phyloP scores from a whole-genome alignment of 306 rosid species.

The Dryas octopetala region DNA sequence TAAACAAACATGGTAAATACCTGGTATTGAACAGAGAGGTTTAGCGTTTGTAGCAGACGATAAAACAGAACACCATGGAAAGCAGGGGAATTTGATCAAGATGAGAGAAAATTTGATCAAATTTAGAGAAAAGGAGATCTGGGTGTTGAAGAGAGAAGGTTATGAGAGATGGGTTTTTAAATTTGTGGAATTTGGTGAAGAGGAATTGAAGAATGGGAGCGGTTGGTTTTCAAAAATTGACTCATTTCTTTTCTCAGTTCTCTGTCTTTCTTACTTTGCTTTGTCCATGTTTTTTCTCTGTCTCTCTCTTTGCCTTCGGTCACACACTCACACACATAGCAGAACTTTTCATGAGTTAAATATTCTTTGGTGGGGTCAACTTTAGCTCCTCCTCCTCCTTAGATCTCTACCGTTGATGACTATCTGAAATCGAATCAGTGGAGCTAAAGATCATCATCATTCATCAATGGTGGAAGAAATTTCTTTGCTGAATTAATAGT shows the following conservation, averaged over 20 bases:
- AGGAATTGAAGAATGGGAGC: conserved; percentile 49
- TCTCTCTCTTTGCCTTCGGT: conserved; percentile 3
- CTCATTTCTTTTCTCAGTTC: conserved; percentile 5
- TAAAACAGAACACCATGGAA: conserved; percentile 4
- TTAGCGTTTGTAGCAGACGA: neutral
- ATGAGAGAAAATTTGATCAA: conserved; percentile 15
- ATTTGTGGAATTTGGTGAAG: conserved; percentile 54
- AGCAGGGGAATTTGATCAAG: conserved; percentile 24
- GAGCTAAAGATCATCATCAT: neutral
- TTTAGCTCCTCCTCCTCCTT: neutral
- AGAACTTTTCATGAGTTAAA: conserved; percentile 16
- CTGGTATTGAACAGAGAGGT: neutral
- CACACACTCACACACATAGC: neutral
- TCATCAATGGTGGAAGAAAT: neutral
- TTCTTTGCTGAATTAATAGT: conserved; percentile 10
- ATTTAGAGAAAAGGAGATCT: conserved; percentile 37
- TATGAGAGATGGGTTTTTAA: conserved; percentile 38
- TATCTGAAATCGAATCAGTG: neutral
- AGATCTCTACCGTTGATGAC: conserved; percentile 11
- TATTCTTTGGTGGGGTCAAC: conserved; percentile 25
- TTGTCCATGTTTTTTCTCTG: neutral
- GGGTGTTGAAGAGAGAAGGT: conserved; percentile 33
- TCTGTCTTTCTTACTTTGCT: neutral
- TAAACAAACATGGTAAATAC: neutral
- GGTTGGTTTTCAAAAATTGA: conserved; percentile 48